These are phyloP conservation scores for Penicillium thymicola DNA, from an alignment of 2,329 filamentous ascomycete genomes.

Conservation along the genomic window DNA sequence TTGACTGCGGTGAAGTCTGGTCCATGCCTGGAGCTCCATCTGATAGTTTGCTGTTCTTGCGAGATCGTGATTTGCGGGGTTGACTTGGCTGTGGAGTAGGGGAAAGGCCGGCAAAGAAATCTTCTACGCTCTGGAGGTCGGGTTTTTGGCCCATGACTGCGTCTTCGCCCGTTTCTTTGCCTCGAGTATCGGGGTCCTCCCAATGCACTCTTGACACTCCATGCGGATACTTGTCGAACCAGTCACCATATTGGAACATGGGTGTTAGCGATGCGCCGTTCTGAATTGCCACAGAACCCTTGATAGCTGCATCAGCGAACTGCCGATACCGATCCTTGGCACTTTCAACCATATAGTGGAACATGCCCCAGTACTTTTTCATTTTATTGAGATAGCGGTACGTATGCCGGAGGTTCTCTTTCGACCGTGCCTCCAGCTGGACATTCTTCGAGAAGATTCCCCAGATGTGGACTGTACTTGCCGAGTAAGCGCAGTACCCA, in stretches of 20 bases:
- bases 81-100: conserved; percentile 52
- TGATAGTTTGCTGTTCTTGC: conserved; percentile 28
- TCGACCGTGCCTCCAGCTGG: conserved; percentile 70
- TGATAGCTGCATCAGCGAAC: conserved; percentile 75
- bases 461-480: conserved; percentile 90
- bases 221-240: conserved; percentile 93
- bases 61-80: conserved; percentile 42
- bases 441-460: conserved; percentile 85
- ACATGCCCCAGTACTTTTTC: conserved; percentile 98
- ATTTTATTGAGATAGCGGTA: conserved; percentile 89
- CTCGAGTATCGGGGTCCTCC: conserved; percentile 67
- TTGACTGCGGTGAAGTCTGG: conserved; percentile 28
- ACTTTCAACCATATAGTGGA: conserved; percentile 93
- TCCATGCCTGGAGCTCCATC: conserved; percentile 23
- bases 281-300: conserved; percentile 52
- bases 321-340: conserved; percentile 82
- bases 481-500: conserved; percentile 90
- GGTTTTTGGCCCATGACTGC: conserved; percentile 84
- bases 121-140: conserved; percentile 88
- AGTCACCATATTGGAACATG: conserved; percentile 94
- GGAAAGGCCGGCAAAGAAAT: conserved; percentile 82
- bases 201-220: conserved; percentile 83
- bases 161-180: conserved; percentile 78
- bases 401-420: conserved; percentile 80
- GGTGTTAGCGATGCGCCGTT: conserved; percentile 48